Conservation (phyloP, 1,284 basidiomycete species). For the Melampsora abietis-canadensis region DNA sequence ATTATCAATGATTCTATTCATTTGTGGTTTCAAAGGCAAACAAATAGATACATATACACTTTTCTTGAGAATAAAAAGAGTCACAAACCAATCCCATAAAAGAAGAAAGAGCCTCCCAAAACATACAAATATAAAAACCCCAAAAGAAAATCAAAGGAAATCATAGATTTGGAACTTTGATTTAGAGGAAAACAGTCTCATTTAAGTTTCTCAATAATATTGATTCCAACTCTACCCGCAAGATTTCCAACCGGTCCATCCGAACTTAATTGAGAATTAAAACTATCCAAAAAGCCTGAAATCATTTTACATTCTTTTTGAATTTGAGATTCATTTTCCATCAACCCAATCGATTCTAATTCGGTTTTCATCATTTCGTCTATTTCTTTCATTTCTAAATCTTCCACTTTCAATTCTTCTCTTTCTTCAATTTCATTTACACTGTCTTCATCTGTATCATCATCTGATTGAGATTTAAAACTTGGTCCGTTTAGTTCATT, state of each 20-base stretch:
- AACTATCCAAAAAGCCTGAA: constrained; percentile 91
- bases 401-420: constrained; percentile 55
- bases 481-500: background rate
- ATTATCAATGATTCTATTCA: too few relatives aligned
- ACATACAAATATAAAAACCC: too few relatives aligned
- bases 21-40: too few relatives aligned
- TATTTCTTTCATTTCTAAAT: constrained; percentile 62
- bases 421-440: constrained; percentile 56
- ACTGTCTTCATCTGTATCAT: constrained; percentile 45
- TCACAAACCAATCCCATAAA: too few relatives aligned
- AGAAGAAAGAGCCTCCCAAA: too few relatives aligned
- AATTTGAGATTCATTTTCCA: constrained; percentile 62
- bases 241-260: constrained; percentile 85
- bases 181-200: too few relatives aligned
- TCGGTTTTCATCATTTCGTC: constrained; percentile 81
- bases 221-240: constrained; percentile 67
- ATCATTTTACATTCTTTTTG: constrained; percentile 80
- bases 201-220: background rate
- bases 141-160: too few relatives aligned
- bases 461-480: constrained; percentile 26
- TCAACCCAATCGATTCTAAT: constrained; percentile 59
- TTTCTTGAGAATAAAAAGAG: too few relatives aligned
- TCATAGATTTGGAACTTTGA: too few relatives aligned
- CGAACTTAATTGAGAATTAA: constrained; percentile 77
- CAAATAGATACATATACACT: too few relatives aligned